Conservation (phyloP, 148 eudicot genomes). For the Vaccinium macrocarpon region DNA sequence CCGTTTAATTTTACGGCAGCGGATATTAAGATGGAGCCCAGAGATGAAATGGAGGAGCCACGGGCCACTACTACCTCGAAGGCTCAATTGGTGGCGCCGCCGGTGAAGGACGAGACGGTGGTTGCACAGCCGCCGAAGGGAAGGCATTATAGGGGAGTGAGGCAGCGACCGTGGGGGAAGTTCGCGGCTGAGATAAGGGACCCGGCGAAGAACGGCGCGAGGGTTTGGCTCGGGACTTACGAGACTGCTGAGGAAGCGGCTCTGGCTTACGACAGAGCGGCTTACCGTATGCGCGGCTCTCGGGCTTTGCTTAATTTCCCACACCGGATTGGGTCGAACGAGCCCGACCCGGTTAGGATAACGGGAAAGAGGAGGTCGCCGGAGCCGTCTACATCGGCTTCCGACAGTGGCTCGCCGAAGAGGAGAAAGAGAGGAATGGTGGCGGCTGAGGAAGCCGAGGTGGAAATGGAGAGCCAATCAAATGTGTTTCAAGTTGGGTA, state of each 20-base stretch:
- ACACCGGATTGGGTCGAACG: constrained; percentile 32
- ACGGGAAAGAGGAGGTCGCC: constrained; percentile 39
- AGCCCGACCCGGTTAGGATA: constrained; percentile 45
- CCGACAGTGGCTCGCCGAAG: constrained; percentile 36
- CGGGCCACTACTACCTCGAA: background rate
- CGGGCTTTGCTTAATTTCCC: constrained; percentile 44
- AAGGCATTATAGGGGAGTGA: constrained; percentile 42
- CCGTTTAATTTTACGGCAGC: constrained; percentile 29
- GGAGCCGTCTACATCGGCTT: constrained; percentile 30
- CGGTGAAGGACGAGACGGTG: background rate
- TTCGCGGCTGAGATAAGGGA: constrained; percentile 54
- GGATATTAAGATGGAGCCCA: constrained; percentile 26
- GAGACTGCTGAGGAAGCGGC: constrained; percentile 54
- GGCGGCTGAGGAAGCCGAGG: constrained; percentile 25
- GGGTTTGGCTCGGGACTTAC: constrained; percentile 53
- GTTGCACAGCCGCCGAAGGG: constrained; percentile 15
- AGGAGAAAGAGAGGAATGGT: constrained; percentile 22
- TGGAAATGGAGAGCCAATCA: constrained; percentile 31
- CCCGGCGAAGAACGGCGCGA: constrained; percentile 52
- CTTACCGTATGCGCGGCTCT: constrained; percentile 46
- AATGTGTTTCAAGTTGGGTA: constrained; percentile 15
- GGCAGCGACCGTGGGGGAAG: constrained; percentile 54
- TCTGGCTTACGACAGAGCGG: constrained; percentile 42
- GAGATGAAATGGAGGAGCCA: constrained; percentile 13
- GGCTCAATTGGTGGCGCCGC: constrained; percentile 13